Base-by-base conservation (phyloP, 495 filamentous ascomycete species). In the Penicillium turbatum region DNA sequence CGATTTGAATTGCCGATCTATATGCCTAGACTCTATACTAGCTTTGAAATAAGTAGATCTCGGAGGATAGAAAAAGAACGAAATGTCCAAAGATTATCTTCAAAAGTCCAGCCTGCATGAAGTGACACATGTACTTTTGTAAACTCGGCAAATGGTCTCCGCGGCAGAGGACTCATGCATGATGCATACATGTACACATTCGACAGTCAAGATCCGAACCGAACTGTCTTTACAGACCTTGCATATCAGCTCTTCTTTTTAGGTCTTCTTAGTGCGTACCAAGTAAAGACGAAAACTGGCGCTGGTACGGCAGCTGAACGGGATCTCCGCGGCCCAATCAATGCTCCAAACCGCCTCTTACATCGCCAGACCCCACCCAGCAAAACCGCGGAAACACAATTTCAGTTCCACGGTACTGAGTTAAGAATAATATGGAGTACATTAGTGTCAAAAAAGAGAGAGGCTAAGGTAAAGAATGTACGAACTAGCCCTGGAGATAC, bases 321-420 rank as follows among this genome's bases (percentile, higher is more conserved):
- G 17, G 17, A 31, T 32, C 26, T 59, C 57, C 57, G 52, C 57
- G 56, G 7, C 21, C 57, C 52, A 59, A 59, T 59, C 30, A 55
- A n/a, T 29, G 16, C 6, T 6, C 1, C 10, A 11, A 29, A 17
- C 27, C 37, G 27, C 16, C 12, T 12, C 3, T 26, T 32, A 7
- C 19, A 55, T 53, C 19, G 32, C 21, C 21, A 35, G 17, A 12
- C 37, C 26, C 36, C 61, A 48, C 32, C 57, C 48, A 50, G 51
- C 50, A 50, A 46, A 59, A 48, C 29, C 26, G 35, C 39, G 56
- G 60, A 59, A 52, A 16, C 9, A 34, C 37, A 17, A 36, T 30
- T 27, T 6, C 21, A 48, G 39, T 43, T 26, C 51, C 55, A 58
- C 30, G 54, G 58, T 43, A 47, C 53, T 13, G 43, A 19, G 30